Conservation (phyloP, 192 early-diverging fungal species). For the Mortierella alpina region DNA sequence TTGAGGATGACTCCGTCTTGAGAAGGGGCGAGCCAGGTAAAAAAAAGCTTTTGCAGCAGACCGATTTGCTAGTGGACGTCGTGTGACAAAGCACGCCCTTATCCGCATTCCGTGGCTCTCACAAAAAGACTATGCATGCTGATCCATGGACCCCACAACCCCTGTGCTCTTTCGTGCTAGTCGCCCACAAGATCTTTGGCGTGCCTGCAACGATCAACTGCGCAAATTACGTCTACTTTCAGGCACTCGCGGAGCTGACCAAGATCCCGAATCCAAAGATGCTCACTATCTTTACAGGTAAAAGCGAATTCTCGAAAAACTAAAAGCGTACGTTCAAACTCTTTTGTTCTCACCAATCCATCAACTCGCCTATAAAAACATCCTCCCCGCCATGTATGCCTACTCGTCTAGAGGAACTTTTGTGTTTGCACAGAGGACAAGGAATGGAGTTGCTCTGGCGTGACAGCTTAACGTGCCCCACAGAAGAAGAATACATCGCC, state of each 20-base stretch:
- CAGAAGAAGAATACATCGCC: constrained; percentile 90
- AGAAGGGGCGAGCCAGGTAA: constrained; percentile 84
- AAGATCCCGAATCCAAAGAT: constrained; percentile 73
- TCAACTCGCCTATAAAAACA: no score
- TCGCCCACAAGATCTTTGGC: constrained; percentile 97
- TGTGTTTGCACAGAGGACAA: constrained; percentile 94
- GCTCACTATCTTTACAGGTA: constrained; percentile 86
- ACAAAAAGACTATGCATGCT: neutral
- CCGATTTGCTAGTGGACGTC: neutral
- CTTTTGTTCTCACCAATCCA: no score
- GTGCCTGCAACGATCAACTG: constrained; percentile 93
- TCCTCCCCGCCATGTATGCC: no score
- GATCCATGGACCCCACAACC: neutral
- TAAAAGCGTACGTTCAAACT: no score
- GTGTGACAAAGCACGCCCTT: neutral
- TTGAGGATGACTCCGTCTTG: constrained; percentile 92
- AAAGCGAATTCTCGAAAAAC: no score
- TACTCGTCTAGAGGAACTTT: constrained; percentile 73
- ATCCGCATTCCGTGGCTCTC: no score
- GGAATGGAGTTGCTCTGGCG: constrained; percentile 99
- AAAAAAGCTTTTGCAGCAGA: no score
- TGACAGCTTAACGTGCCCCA: constrained; percentile 90
- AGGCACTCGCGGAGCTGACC: constrained; percentile 83
- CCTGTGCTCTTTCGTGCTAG: constrained; percentile 36
- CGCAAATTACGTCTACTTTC: constrained; percentile 97